These are phyloP conservation scores for Boletus subcaerulescens DNA, from an alignment of 768 basidiomycete species.

Conservation along the genomic window DNA sequence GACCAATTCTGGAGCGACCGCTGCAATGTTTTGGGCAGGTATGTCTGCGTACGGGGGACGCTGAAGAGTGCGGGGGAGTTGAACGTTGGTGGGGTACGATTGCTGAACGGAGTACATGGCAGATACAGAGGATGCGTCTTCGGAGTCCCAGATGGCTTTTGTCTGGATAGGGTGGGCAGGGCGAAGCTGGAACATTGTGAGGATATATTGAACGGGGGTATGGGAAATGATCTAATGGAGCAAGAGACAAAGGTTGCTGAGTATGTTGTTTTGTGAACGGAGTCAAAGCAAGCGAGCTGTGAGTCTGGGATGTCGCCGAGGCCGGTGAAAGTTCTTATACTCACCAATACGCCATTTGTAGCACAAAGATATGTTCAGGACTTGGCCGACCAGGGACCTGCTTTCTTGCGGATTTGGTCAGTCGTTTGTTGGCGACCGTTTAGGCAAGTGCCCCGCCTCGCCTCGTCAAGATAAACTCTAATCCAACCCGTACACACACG, in stretches of 20 bases:
- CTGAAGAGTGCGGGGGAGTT: slow-evolving; percentile 69
- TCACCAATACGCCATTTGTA: slow-evolving; percentile 21
- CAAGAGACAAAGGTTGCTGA: slow-evolving; percentile 18
- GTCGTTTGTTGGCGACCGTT: slow-evolving; percentile 33
- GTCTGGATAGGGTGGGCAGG: slow-evolving; percentile 36
- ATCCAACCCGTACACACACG: slow-evolving; percentile 7
- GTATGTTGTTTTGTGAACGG: slow-evolving; percentile 10
- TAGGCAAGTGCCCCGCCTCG: slow-evolving; percentile 24
- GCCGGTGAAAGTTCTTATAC: slow-evolving; percentile 29
- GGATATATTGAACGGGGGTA: not conserved
- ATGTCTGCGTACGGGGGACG: slow-evolving; percentile 61
- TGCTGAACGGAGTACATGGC: slow-evolving; percentile 32
- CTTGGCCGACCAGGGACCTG: slow-evolving; percentile 13
- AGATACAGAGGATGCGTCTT: slow-evolving; percentile 25
- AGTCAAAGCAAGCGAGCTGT: slow-evolving; percentile 7
- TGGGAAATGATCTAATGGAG: slow-evolving; percentile 20
- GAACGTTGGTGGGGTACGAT: slow-evolving; percentile 39
- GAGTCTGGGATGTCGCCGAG: slow-evolving; percentile 13
- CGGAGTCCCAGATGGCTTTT: slow-evolving; percentile 36
- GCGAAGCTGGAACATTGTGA: slow-evolving; percentile 35
- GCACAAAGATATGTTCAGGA: slow-evolving; percentile 34
- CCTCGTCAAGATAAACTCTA: slow-evolving; percentile 22
- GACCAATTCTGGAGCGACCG: slow-evolving; percentile 50
- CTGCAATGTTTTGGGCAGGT: slow-evolving; percentile 49
- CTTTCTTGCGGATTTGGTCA: slow-evolving; percentile 33